phyloP scores from a whole-genome alignment of 2,329 filamentous ascomycete species.

The Fusarium chlamydosporum region DNA sequence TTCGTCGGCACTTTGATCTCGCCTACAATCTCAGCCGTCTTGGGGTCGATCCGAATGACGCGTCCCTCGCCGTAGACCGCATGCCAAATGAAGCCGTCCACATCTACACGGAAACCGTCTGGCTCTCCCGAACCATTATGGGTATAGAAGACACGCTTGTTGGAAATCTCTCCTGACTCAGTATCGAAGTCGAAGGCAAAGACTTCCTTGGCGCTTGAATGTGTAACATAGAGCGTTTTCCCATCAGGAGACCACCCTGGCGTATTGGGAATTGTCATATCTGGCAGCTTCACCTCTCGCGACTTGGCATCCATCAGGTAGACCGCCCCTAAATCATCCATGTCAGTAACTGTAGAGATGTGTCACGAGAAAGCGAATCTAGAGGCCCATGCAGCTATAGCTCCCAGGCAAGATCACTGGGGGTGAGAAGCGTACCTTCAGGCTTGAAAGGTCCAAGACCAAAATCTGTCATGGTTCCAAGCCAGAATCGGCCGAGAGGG shows the following conservation, averaged over 20 bases:
- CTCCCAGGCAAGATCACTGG: not conserved
- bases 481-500: slow-evolving; percentile 84
- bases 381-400: not conserved
- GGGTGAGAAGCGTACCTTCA: slow-evolving; percentile 61
- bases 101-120: slow-evolving; percentile 88
- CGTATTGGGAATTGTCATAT: slow-evolving; percentile 85
- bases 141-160: slow-evolving; percentile 79
- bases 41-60: slow-evolving; percentile 79
- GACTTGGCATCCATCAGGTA: slow-evolving; percentile 76
- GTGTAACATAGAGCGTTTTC: slow-evolving; percentile 84
- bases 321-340: slow-evolving; percentile 70
- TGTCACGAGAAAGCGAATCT: not conserved
- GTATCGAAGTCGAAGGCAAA: slow-evolving; percentile 81
- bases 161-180: slow-evolving; percentile 73
- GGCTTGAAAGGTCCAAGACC: slow-evolving; percentile 69
- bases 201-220: slow-evolving; percentile 79
- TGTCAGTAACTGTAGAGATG: slow-evolving; percentile 15
- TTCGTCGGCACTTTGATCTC: slow-evolving; percentile 82
- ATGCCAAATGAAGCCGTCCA: slow-evolving; percentile 89
- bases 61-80: slow-evolving; percentile 84
- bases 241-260: slow-evolving; percentile 83
- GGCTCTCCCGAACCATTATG: slow-evolving; percentile 77
- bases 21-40: slow-evolving; percentile 76
- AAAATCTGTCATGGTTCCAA: slow-evolving; percentile 88
- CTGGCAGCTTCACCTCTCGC: slow-evolving; percentile 71